Evolutionary conservation across 2,329 filamentous ascomycete genomes (phyloP).

Genomic region (Chaetomiaceae sp.): DNA sequence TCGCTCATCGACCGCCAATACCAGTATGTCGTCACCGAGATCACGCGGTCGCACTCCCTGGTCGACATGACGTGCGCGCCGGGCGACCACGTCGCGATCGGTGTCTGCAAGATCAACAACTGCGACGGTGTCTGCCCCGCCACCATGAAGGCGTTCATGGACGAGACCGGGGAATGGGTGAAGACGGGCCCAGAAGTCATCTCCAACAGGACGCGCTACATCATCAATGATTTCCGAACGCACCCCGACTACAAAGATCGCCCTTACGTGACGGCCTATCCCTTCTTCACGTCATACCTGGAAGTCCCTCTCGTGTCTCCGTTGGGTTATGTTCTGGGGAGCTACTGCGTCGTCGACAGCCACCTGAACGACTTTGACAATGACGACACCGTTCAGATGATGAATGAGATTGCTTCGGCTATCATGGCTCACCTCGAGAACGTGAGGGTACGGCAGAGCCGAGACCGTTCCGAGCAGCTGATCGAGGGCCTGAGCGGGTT

Average conservation of each 20-base stretch:
- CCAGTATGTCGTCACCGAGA: slow-evolving; percentile 40
- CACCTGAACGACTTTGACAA: slow-evolving; percentile 25
- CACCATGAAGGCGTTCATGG: slow-evolving; percentile 29
- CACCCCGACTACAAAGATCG: slow-evolving; percentile 28
- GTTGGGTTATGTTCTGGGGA: slow-evolving; percentile 30
- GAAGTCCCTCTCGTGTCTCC: slow-evolving; percentile 32
- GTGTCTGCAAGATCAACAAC: slow-evolving; percentile 26
- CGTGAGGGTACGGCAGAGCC: slow-evolving; percentile 21
- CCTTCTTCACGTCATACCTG: slow-evolving; percentile 30
- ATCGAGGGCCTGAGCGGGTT: slow-evolving; percentile 25
- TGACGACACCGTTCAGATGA: slow-evolving; percentile 18
- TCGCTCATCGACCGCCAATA: slow-evolving; percentile 39
- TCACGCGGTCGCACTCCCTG: slow-evolving; percentile 35
- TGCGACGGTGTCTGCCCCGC: slow-evolving; percentile 31
- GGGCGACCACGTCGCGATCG: slow-evolving; percentile 23
- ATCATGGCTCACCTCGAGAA: slow-evolving; percentile 29
- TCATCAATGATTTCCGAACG: slow-evolving; percentile 29
- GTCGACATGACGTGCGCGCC: slow-evolving; percentile 10
- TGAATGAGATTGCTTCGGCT: slow-evolving; percentile 25
- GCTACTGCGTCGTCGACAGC: slow-evolving; percentile 32
- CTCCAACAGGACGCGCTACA: slow-evolving; percentile 30
- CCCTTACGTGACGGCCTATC: slow-evolving; percentile 29
- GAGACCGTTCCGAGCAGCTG: slow-evolving; percentile 25
- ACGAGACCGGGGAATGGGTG: slow-evolving; percentile 25
- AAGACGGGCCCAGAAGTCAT: slow-evolving; percentile 25